Evolutionary conservation across 345 rosid genomes (phyloP).

Genomic region (Melaleuca alternifolia): DNA sequence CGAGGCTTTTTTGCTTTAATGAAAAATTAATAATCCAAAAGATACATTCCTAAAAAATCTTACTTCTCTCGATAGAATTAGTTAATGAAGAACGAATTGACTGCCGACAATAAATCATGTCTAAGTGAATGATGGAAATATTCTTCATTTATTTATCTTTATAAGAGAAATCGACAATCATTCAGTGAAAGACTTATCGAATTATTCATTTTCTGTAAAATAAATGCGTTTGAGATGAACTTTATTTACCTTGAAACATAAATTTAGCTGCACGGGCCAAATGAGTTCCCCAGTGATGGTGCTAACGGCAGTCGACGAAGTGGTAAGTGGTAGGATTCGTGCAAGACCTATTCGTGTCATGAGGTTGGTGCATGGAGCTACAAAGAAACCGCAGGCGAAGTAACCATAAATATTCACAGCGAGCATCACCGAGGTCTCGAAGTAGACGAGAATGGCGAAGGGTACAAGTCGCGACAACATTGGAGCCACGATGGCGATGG

Average conservation of each 20-base stretch:
- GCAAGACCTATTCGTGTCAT: not conserved
- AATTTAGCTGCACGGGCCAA: not conserved
- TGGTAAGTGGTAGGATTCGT: not conserved
- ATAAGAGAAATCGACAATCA: not conserved
- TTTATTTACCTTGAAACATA: not conserved
- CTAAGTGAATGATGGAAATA: not conserved
- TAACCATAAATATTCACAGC: not conserved
- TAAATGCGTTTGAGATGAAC: too few relatives aligned
- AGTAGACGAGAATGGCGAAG: not conserved
- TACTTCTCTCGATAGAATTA: rapidly evolving
- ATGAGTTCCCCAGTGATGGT: not conserved
- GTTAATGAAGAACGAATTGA: not conserved
- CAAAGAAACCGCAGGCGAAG: not conserved
- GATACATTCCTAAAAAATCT: not conserved
- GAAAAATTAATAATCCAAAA: not conserved
- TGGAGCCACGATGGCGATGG: not conserved
- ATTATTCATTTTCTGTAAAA: not conserved
- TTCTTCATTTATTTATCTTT: not conserved
- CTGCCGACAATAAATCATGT: not conserved
- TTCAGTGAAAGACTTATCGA: not conserved
- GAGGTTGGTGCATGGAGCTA: not conserved
- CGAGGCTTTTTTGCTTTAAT: rapidly evolving
- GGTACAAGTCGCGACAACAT: not conserved
- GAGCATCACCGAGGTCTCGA: not conserved
- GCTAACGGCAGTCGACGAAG: not conserved